These are phyloP conservation scores for Mentha longifolia DNA, from an alignment of 257 asterid species.

Conservation along the genomic window DNA sequence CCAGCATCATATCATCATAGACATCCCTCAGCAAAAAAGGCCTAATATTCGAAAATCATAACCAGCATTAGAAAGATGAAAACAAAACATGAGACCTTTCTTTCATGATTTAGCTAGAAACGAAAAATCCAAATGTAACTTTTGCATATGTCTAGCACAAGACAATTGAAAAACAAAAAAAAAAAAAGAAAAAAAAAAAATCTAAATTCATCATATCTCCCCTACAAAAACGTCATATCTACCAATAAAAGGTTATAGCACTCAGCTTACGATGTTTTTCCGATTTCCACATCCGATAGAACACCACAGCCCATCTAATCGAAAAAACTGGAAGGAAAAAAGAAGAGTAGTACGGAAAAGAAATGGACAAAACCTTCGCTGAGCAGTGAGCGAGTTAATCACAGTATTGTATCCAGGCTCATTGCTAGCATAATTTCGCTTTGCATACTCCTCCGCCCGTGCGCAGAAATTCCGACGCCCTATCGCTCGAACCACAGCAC, in stretches of 20 bases:
- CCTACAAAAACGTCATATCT: too few species aligned
- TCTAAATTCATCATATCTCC: not conserved
- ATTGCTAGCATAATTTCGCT: conserved; percentile 81
- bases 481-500: conserved; percentile 50
- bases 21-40: conserved; percentile 85
- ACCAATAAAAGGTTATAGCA: not conserved
- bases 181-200: not conserved
- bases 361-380: conserved; percentile 55
- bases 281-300: not conserved
- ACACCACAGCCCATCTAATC: not conserved
- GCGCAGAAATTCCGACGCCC: conserved; percentile 73
- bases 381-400: conserved; percentile 66
- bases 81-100: not conserved
- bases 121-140: not conserved
- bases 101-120: not conserved
- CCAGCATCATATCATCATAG: conserved; percentile 97
- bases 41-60: conserved; percentile 42
- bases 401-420: conserved; percentile 84
- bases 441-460: conserved; percentile 62
- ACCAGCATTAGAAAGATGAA: conserved; percentile 19
- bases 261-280: not conserved
- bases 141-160: not conserved
- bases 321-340: not conserved
- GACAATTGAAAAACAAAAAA: not conserved
- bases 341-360: not conserved